Base-by-base conservation (phyloP, 2,329 filamentous ascomycete species). In the Sclerotinia trifoliorum region DNA sequence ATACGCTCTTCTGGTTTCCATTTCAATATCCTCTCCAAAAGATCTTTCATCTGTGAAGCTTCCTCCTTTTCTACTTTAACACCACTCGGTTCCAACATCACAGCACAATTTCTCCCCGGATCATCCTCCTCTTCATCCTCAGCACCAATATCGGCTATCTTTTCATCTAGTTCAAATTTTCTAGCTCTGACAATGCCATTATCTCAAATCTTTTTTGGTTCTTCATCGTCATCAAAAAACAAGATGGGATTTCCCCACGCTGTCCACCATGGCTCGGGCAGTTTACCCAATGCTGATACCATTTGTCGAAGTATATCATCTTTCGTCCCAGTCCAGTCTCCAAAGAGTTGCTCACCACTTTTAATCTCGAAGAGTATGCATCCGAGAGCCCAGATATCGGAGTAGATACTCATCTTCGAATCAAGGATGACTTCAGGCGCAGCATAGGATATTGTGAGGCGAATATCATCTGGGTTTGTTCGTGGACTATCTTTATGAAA, bases 311-410 rank as follows among this genome's bases (percentile, higher is more conserved):
- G 5, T 57, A 57, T 5, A 57, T 57, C 54, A 57, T 57, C 54
- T 57, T 57, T 57, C n/a, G 54, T 57, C 5, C 54, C 54, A 57
- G 42, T 35, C 54, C 54, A 57, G 32, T 57, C 54, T 29, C 54
- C 54, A 21, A 57, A 57, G 39, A 57, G 54, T 32, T 44, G 56
- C 13, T 2, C 56, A 8, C 56, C 56, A 35, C 56, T 66, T 24
- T 69, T 58, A 15, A 70, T 72, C 49, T 72, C 67, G 13, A 67
- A 70, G n/a, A 72, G 55, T 0, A 66, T 67, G 60, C 70, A 72
- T 4, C 67, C 69, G 6, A 72, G 60, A 10, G 70, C 70, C 69
- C 70, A 72, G 42, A 70, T 70, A 66, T 70, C 70, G 6, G 69
- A 72, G 15, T 60, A 52, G 21, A 70, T 39, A 46, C 69, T 69